phyloP scores from a whole-genome alignment of 140 eudicot genomes.

The Erigeron philadelphicus region DNA sequence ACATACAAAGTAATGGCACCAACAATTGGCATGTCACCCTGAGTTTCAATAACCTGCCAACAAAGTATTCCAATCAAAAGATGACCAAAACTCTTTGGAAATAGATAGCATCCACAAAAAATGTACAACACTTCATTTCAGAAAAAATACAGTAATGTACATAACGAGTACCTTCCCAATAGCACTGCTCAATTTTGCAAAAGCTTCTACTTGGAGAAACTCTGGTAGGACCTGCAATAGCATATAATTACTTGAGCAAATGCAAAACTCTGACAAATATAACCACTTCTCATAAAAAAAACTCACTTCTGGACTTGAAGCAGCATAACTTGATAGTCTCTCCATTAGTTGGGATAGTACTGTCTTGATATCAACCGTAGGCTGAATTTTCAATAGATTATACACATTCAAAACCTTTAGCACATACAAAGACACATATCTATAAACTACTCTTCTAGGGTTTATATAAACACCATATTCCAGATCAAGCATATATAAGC shows the following conservation, averaged over 20 bases:
- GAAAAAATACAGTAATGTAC: background rate
- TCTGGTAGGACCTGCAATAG: constrained; percentile 75
- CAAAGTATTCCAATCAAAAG: background rate
- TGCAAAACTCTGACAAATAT: constrained; percentile 16
- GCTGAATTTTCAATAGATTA: constrained; percentile 41
- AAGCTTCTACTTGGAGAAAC: constrained; percentile 94
- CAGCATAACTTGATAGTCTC: constrained; percentile 92
- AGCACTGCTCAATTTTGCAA: constrained; percentile 87
- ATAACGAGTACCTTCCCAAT: constrained; percentile 72
- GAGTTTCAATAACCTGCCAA: constrained; percentile 91
- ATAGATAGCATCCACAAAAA: constrained; percentile 1
- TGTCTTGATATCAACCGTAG: constrained; percentile 90
- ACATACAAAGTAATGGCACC: constrained; percentile 93
- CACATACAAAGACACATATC: background rate
- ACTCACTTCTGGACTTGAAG: constrained; percentile 94
- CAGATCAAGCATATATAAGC: background rate
- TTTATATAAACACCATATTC: background rate
- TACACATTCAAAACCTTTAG: constrained; percentile 11
- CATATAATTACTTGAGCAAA: constrained; percentile 29
- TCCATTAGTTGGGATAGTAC: constrained; percentile 92
- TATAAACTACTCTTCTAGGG: background rate
- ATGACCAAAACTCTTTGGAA: background rate
- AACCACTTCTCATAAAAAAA: constrained; percentile 12
- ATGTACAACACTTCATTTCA: constrained; percentile 6
- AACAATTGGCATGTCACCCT: constrained; percentile 90